These are phyloP conservation scores for Dimargaris xerosporica DNA, from an alignment of 192 early-diverging fungal genomes.

Conservation along the genomic window DNA sequence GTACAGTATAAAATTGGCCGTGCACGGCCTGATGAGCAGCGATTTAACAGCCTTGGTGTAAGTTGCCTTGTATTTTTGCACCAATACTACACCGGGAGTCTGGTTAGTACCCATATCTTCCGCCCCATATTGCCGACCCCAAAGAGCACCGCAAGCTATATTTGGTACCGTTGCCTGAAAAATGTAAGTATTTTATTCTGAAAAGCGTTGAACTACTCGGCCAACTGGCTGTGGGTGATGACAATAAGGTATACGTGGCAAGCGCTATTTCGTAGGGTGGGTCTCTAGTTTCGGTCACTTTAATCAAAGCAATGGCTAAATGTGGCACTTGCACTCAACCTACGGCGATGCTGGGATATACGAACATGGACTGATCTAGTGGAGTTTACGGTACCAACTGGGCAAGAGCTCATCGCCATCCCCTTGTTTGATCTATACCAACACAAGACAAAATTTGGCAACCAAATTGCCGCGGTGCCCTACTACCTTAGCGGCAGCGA, in stretches of 20 bases:
- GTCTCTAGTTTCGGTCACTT: neutral
- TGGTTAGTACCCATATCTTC: conserved; percentile 58
- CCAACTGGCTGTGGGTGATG: neutral
- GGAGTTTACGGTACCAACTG: conserved; percentile 53
- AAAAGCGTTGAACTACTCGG: neutral
- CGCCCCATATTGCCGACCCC: conserved; percentile 60
- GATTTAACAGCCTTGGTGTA: neutral
- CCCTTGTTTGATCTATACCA: conserved; percentile 68
- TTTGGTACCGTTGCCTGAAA: conserved; percentile 53
- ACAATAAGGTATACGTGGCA: neutral
- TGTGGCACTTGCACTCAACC: neutral
- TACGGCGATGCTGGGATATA: conserved; percentile 1
- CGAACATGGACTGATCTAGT: conserved; percentile 22
- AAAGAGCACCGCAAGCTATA: conserved; percentile 65
- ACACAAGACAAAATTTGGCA: conserved; percentile 58
- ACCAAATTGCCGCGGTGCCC: conserved; percentile 48
- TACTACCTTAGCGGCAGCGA: conserved; percentile 40
- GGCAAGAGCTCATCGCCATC: conserved; percentile 64
- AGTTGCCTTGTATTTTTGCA: neutral
- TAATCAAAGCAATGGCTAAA: neutral
- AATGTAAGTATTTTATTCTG: conserved; percentile 32
- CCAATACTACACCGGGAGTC: neutral
- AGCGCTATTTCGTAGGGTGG: neutral
- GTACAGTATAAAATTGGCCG: neutral
- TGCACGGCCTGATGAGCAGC: neutral